These are phyloP conservation scores for Acmispon strigosus DNA, from an alignment of 306 rosid genomes.

Conservation along the genomic window DNA sequence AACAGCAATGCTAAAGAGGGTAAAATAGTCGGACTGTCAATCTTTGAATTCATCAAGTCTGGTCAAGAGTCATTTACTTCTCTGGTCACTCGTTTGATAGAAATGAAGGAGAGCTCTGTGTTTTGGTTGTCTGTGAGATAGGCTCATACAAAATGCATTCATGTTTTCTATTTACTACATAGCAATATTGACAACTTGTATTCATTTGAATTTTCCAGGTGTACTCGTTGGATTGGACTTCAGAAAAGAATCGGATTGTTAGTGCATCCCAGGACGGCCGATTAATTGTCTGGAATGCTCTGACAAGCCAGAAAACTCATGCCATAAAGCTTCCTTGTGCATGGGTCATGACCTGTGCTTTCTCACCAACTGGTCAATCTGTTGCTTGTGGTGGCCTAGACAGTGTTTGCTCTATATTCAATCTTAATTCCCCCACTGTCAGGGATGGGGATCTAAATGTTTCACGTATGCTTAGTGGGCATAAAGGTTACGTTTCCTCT, in stretches of 20 bases:
- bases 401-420: conserved; percentile 91
- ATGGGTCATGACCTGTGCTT: conserved; percentile 99
- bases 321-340: conserved; percentile 92
- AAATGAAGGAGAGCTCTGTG: neutral
- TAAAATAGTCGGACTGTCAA: neutral
- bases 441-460: conserved; percentile 68
- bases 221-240: conserved; percentile 94
- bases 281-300: conserved; percentile 92
- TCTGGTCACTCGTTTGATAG: neutral
- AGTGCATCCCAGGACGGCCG: conserved; percentile 98
- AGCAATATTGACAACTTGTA: neutral
- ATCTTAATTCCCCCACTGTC: conserved; percentile 78
- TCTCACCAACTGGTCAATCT: conserved; percentile 88
- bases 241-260: conserved; percentile 83
- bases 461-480: conserved; percentile 76
- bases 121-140: neutral
- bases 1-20: neutral
- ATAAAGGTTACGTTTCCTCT: conserved; percentile 88
- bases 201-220: conserved; percentile 48
- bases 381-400: conserved; percentile 98
- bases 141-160: neutral
- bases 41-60: neutral
- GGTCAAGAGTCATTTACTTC: neutral
- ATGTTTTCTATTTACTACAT: neutral
- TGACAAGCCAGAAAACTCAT: conserved; percentile 96